phyloP scores from a whole-genome alignment of 116 monocot genomes.

The Thalassia testudinum region DNA sequence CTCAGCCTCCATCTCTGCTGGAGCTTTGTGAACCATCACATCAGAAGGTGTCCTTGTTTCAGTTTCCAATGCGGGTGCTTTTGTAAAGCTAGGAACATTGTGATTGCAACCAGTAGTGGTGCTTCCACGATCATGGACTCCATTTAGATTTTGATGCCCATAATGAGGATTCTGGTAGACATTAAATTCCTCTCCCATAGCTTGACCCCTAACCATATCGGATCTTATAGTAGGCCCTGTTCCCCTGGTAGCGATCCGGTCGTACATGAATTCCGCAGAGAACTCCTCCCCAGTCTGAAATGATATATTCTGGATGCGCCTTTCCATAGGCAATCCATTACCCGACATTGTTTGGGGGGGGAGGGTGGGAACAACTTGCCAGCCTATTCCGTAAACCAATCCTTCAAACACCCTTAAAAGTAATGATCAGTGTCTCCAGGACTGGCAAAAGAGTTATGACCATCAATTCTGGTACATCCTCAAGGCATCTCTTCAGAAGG shows the following conservation, averaged over 20 bases:
- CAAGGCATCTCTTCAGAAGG: too few relatives aligned
- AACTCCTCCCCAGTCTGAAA: slow-evolving; percentile 71
- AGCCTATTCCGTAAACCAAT: too few relatives aligned
- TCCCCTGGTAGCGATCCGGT: slow-evolving; percentile 13
- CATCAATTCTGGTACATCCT: too few relatives aligned
- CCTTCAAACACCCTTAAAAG: too few relatives aligned
- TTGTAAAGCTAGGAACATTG: slow-evolving; percentile 17
- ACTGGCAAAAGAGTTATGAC: too few relatives aligned
- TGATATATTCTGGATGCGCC: slow-evolving; percentile 25
- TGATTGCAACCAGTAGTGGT: slow-evolving; percentile 24
- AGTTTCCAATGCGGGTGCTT: slow-evolving; percentile 1
- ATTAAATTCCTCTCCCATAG: slow-evolving; percentile 12
- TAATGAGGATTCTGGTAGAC: slow-evolving; percentile 8
- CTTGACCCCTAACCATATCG: slow-evolving; percentile 9
- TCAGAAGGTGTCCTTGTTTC: slow-evolving; percentile 5
- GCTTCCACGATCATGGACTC: slow-evolving; percentile 18
- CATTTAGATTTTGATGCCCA: slow-evolving; percentile 22
- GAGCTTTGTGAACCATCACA: neutral
- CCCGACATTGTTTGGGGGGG: neutral
- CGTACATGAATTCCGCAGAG: slow-evolving; percentile 49
- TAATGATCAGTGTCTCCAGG: too few relatives aligned
- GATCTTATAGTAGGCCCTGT: neutral
- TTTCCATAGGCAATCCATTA: neutral
- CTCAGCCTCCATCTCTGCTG: neutral
- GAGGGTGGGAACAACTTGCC: too few relatives aligned